A percentile compares a stretch with the other conserved stretches of the same genome.
Evolutionary conservation across 2,329 filamentous ascomycete genomes (phyloP).

Genomic region (Aureobasidium sp.): DNA sequence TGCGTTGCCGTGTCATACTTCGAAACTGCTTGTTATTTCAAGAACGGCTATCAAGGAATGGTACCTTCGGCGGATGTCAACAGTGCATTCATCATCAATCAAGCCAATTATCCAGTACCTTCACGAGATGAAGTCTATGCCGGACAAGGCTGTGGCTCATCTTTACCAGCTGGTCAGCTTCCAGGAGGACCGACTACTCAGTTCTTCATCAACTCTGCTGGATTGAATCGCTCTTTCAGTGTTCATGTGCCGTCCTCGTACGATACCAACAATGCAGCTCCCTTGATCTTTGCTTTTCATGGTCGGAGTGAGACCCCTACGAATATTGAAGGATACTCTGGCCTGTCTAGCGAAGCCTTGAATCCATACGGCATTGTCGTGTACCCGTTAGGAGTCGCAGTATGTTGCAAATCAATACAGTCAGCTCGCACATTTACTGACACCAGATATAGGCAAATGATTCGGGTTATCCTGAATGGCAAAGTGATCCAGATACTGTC

Average conservation of each 20-base stretch:
- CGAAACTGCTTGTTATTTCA: conserved; percentile 16
- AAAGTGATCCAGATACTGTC: conserved; percentile 36
- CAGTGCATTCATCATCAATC: conserved; percentile 3
- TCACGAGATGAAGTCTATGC: conserved; percentile 16
- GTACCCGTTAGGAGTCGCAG: conserved; percentile 39
- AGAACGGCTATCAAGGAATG: not conserved
- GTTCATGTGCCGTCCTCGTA: conserved; percentile 36
- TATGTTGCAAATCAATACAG: not conserved
- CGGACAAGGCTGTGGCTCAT: conserved; percentile 22
- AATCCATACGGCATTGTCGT: conserved; percentile 39
- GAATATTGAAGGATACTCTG: conserved; percentile 36
- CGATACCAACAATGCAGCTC: conserved; percentile 28
- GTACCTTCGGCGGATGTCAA: not conserved
- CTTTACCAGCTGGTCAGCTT: conserved; percentile 19
- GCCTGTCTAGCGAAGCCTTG: conserved; percentile 39
- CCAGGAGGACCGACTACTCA: conserved; percentile 19
- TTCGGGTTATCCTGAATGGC: conserved; percentile 28
- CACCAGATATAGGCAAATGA: conserved; percentile 2
- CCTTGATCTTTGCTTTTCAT: conserved; percentile 45
- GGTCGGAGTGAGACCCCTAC: conserved; percentile 34
- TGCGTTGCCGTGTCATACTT: conserved; percentile 14
- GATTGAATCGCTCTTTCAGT: conserved; percentile 30
- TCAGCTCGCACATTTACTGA: not conserved
- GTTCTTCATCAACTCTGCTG: conserved; percentile 22
- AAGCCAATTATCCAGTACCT: conserved; percentile 15